Evolutionary conservation across 163 green algal genomes (phyloP).

Genomic region (Coccomyxa subellipsoidea): DNA sequence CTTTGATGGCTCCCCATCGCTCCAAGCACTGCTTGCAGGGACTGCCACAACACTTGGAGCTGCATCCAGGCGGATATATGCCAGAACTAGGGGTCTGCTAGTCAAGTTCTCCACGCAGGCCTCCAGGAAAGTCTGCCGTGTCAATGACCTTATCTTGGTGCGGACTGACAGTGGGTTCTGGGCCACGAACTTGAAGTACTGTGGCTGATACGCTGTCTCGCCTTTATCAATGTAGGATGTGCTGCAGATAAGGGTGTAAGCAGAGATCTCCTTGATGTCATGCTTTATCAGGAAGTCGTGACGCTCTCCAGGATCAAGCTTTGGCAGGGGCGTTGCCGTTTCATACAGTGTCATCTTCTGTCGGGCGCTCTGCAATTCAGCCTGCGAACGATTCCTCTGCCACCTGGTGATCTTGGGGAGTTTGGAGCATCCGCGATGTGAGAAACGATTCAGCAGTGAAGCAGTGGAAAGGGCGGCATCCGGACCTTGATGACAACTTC

Average conservation of each 20-base stretch:
- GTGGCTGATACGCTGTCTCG: slow-evolving; percentile 48
- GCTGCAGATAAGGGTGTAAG: slow-evolving; percentile 47
- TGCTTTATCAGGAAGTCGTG: slow-evolving; percentile 58
- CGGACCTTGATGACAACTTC: slow-evolving; percentile 56
- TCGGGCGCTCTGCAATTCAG: slow-evolving; percentile 52
- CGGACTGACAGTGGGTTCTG: slow-evolving; percentile 46
- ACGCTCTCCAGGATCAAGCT: slow-evolving; percentile 31
- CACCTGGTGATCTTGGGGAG: no score
- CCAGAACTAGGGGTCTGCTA: slow-evolving; percentile 42
- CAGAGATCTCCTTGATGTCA: slow-evolving; percentile 57
- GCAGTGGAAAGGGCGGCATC: no score
- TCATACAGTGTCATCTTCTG: slow-evolving; percentile 47
- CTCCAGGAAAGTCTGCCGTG: slow-evolving; percentile 41
- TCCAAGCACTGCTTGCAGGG: not conserved
- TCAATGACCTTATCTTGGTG: slow-evolving; percentile 19
- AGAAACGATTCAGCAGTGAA: no score
- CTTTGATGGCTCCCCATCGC: not conserved
- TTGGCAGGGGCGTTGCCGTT: slow-evolving; percentile 21
- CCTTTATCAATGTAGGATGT: slow-evolving; percentile 26
- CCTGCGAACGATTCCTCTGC: slow-evolving; percentile 29
- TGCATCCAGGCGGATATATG: slow-evolving; percentile 50
- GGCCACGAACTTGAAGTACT: slow-evolving; percentile 65
- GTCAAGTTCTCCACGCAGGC: slow-evolving; percentile 59
- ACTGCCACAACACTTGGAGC: not conserved
- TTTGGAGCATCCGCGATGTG: no score